phyloP scores from a whole-genome alignment of 805 yeast species.

The Kluyveromyces dobzhanskii region DNA sequence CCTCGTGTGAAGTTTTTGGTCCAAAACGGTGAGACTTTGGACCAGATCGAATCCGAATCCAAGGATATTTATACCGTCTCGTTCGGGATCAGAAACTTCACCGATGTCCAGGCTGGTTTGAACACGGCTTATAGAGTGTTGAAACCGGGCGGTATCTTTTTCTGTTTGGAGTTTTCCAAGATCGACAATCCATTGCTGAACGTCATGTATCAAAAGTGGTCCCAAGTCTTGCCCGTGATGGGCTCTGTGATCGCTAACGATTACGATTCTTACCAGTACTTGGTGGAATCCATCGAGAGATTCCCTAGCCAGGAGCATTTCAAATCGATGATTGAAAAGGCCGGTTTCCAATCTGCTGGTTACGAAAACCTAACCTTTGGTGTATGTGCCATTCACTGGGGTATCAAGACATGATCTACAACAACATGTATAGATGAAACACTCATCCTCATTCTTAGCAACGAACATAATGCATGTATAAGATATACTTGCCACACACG shows the following conservation, averaged over 20 bases:
- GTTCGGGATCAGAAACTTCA: conserved; percentile 95
- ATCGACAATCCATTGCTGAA: conserved; percentile 75
- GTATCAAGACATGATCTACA: conserved; percentile 64
- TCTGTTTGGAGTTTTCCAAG: conserved; percentile 90
- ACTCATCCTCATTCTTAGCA: too few species aligned
- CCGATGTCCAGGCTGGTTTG: conserved; percentile 88
- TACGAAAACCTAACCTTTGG: conserved; percentile 94
- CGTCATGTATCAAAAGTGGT: conserved; percentile 75
- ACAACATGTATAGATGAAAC: background rate
- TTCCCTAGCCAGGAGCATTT: conserved; percentile 92
- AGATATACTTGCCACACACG: too few species aligned
- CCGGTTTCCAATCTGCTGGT: conserved; percentile 91
- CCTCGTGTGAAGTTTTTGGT: conserved; percentile 70
- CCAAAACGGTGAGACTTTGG: conserved; percentile 89
- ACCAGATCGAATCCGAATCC: conserved; percentile 72
- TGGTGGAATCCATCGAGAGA: conserved; percentile 86
- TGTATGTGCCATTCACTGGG: conserved; percentile 91
- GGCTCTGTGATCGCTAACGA: conserved; percentile 95
- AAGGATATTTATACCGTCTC: conserved; percentile 95
- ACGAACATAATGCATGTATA: too few species aligned
- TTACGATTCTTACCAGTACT: conserved; percentile 90
- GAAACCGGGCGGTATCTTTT: conserved; percentile 96
- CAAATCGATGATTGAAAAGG: conserved; percentile 84
- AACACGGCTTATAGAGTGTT: conserved; percentile 92
- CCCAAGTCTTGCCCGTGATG: conserved; percentile 82